Conservation (phyloP, 1,284 basidiomycete species). For the Rhodotorula sp. region DNA sequence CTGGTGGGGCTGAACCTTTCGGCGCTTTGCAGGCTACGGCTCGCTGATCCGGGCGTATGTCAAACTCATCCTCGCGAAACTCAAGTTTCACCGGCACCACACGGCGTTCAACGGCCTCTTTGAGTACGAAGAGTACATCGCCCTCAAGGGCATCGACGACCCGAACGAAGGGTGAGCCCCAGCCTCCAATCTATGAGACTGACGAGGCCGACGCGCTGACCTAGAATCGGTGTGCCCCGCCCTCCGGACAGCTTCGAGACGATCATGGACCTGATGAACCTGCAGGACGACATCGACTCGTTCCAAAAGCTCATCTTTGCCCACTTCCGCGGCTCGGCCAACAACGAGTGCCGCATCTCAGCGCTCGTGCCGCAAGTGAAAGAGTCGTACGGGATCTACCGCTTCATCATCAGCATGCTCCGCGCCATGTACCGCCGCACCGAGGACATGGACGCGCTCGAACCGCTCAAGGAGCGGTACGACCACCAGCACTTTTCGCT, state of each 20-base stretch:
- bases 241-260: constrained; percentile 76
- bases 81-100: constrained; percentile 87
- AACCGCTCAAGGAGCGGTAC: constrained; percentile 80
- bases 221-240: neutral
- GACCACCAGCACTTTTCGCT: constrained; percentile 84
- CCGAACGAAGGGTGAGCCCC: constrained; percentile 85
- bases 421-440: constrained; percentile 91
- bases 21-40: constrained; percentile 67
- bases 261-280: constrained; percentile 88
- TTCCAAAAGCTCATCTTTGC: constrained; percentile 96
- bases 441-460: constrained; percentile 78
- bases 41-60: constrained; percentile 90
- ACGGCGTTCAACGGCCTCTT: constrained; percentile 95
- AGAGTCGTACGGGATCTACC: constrained; percentile 95
- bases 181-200: neutral
- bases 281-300: constrained; percentile 95
- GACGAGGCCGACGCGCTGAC: neutral
- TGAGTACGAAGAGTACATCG: constrained; percentile 96
- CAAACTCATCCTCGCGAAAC: constrained; percentile 88
- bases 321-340: constrained; percentile 81
- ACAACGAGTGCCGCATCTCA: constrained; percentile 94
- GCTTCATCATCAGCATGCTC: constrained; percentile 96
- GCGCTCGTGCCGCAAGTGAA: constrained; percentile 90
- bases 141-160: constrained; percentile 92
- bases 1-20: neutral